Base-by-base conservation (phyloP, 768 basidiomycete genomes). In the Imleria badia region DNA sequence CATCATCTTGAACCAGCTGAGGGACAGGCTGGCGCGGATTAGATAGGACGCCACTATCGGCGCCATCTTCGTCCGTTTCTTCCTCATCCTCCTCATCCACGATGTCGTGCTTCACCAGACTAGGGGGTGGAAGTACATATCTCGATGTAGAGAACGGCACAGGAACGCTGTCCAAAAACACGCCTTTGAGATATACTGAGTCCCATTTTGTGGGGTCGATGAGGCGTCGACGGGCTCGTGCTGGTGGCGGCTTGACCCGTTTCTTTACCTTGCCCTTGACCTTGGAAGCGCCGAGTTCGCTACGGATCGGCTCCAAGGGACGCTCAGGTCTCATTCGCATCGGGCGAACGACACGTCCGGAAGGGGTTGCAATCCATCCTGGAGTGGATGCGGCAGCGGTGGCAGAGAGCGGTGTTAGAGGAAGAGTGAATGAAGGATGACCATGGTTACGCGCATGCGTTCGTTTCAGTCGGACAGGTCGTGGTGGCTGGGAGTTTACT, bases 151-250 rank as follows among this genome's bases (percentile, higher is more conserved):
- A 23, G 1, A 51, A 39, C 14, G 50, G 40, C 1, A 64, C 43
- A 12, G 55, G 26, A 47, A 70, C 51, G 55, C 69, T 62, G 34
- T 83, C 86, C 61, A 91, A 63, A 68, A 89, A 87, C 22, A 80
- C 70, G 4, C 89, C 91, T 53, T 81, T 87, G 61, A 91, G 61
- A 67, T 90, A 84, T 17, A 76, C 75, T 40, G 87, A 86, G 22
- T 83, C 86, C 77, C 83, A 92, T 46, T 78, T 78, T 15, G 81
- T 79, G 60, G 89, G 84, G 62, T 93, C 90, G 60, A 94, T 91
- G 42, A 77, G 83, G 54, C 76, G 75, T 54, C 80, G 72, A 55
- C 86, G 75, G 2, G 89, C 84, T 17, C 90, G 77, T 10, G 69
- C 66, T 35, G 80, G 81, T 0, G 83, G 81, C n/a, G 76, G 75